Evolutionary conservation across 495 filamentous ascomycete species (phyloP), one percentile per base, ranked within the genome.

Genomic region (Lindgomyces ingoldianus): DNA sequence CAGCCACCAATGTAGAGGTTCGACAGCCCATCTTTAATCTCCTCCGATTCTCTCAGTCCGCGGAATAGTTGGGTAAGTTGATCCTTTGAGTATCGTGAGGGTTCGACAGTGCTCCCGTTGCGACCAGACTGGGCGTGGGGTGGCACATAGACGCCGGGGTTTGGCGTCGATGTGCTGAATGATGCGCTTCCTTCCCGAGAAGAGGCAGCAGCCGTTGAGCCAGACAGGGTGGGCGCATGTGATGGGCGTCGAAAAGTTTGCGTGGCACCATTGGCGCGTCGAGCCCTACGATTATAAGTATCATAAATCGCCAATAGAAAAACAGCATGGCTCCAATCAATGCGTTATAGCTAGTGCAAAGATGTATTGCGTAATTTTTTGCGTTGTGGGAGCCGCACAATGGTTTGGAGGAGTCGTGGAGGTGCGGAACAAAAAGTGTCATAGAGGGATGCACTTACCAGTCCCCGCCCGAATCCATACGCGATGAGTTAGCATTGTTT

Each of bases 231-330:
- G 30, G 84, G 86, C 62, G 87, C 85, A 63, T 87, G 82, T 63
- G 91, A 94, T 24, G 89, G 80, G 63, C 92, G 88, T 59, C 92
- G 90, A 75, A 96, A 91, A 61, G 91, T 95, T 60, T 92, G 84
- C 44, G 90, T 93, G 60, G 84, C 83, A 74, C 90, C 91, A 73
- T 94, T 94, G 55, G 87, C 81, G 74, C 85, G 84, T 72, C 85
- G 86, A 72, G 85, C 76, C 85, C 86, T 88, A 54, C 14, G 41
- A 57, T 36, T 19, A 25, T 51, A 12, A 57, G 18, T 46, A 29
- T 25, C 19, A 42, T 4, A 41, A n/a, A 24, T 30, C 36, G 9
- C 10, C 16, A 10, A 9, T 12, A 2, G 26, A 8, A 11, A 12
- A 6, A 19, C 55, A 39, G 33, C 33, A 55, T 53, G 50, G 41